phyloP scores from a whole-genome alignment of 192 early-diverging fungal species.

The Entomortierella lignicola region DNA sequence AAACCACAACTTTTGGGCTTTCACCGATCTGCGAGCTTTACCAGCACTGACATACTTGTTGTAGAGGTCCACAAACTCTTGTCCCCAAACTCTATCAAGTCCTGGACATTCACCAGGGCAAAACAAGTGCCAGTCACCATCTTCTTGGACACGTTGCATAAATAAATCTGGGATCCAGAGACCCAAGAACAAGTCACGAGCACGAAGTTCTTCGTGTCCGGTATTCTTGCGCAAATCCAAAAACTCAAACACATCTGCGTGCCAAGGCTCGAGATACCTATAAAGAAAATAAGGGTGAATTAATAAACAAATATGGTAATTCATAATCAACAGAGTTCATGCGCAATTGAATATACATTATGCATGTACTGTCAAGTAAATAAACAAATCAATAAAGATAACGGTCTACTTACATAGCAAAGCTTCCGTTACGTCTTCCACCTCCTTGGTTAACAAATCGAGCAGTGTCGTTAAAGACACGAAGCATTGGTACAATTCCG shows the following conservation, averaged over 20 bases:
- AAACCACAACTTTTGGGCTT: conserved; percentile 97
- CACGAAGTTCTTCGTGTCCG: conserved; percentile 95
- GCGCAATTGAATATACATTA: too few species aligned
- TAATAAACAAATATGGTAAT: neutral
- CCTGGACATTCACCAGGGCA: conserved; percentile 93
- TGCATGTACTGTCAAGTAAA: neutral
- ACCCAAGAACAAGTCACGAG: conserved; percentile 95
- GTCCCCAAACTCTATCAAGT: conserved; percentile 87
- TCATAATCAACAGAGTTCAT: too few species aligned
- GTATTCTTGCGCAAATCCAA: conserved; percentile 96
- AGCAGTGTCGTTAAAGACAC: conserved; percentile 98
- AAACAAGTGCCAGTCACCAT: conserved; percentile 94
- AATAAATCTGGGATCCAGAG: conserved; percentile 98
- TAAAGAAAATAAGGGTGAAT: neutral
- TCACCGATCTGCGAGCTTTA: conserved; percentile 81
- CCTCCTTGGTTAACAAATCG: conserved; percentile 98
- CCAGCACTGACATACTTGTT: conserved; percentile 86
- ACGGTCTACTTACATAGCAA: conserved; percentile 76
- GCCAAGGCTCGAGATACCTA: conserved; percentile 97
- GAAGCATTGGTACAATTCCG: conserved; percentile 96
- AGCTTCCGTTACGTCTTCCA: conserved; percentile 95
- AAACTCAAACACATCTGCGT: conserved; percentile 95
- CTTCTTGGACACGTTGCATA: conserved; percentile 92
- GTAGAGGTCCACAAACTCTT: conserved; percentile 89
- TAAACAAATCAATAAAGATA: neutral